A percentile compares a stretch with the other conserved stretches of the same genome.
Conservation (phyloP, 306 rosid species). For the Castanea mollissima region DNA sequence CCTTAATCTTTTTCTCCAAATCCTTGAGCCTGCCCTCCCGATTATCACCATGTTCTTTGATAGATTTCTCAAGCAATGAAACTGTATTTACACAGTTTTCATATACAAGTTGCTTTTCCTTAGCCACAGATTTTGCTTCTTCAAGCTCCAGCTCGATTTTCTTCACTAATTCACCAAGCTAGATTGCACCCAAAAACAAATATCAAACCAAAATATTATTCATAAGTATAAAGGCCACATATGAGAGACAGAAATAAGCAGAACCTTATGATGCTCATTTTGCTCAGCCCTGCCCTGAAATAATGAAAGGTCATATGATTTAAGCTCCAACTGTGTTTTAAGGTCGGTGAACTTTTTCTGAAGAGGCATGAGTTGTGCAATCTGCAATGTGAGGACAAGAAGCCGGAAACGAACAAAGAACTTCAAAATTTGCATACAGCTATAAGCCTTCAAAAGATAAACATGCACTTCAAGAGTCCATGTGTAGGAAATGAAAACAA, state of each 20-base stretch:
- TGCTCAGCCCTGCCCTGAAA: constrained; percentile 91
- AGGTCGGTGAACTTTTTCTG: constrained; percentile 68
- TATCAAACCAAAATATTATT: not conserved
- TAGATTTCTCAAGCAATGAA: constrained; percentile 72
- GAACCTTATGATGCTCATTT: constrained; percentile 96
- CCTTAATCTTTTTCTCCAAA: constrained; percentile 76
- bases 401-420: constrained; percentile 5
- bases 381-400: constrained; percentile 51
- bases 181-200: constrained; percentile 12
- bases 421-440: not conserved
- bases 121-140: constrained; percentile 66
- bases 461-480: not conserved
- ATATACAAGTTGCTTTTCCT: constrained; percentile 56
- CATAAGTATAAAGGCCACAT: not conserved
- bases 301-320: constrained; percentile 70
- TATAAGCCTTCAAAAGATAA: constrained; percentile 3
- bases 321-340: constrained; percentile 77
- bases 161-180: constrained; percentile 93
- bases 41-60: constrained; percentile 74
- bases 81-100: constrained; percentile 62
- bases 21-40: constrained; percentile 79
- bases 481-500: not conserved
- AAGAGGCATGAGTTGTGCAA: constrained; percentile 69
- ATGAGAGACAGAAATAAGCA: constrained; percentile 17
- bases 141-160: constrained; percentile 79